Evolutionary conservation across 805 yeast genomes (phyloP), one percentile per base, ranked within the genome.

Genomic region (Barnettozyma salicaria): DNA sequence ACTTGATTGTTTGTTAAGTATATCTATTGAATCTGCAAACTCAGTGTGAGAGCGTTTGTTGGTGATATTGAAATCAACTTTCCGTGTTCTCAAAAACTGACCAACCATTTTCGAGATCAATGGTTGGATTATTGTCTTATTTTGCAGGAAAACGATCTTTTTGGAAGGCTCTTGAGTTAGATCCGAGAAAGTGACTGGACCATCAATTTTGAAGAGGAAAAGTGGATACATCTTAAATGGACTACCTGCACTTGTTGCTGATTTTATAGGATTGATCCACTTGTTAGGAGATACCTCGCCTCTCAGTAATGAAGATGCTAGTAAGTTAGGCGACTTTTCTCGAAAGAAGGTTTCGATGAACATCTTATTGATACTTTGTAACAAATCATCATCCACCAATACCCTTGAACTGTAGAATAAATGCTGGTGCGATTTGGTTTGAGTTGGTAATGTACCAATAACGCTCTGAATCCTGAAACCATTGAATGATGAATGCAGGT

Each of bases 321-420:
- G 36, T 18, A 48, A n/a, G 4, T 41, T 39, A 9, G 18, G 30
- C 2, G 38, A 40, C 5, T 13, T 6, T 10, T 34, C 36, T 36
- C 55, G 44, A 54, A 52, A 49, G 7, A 47, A 51, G 27, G 57
- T 23, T 36, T 45, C 32, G 9, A 29, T 24, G 37, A 65, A 63
- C 6, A 43, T 17, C 23, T 42, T 46, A 34, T 59, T 59, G 10
- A 65, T 43, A 0, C 19, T 32, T 14, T 41, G 46, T 2, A 30
- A 19, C 8, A 63, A 16, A 5, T 36, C 39, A 3, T 25, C 34
- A 30, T 39, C 36, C 19, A 28, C 34, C 11, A 47, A 39, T 37
- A 30, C 7, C 18, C 70, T 56, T 3, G 63, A 63, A 50, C 78
- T 74, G 17, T 72, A 44, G 36, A 62, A 70, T 2, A 75, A 45